Conservation (phyloP, 2,329 filamentous ascomycete species). For the Fusarium begoniae region DNA sequence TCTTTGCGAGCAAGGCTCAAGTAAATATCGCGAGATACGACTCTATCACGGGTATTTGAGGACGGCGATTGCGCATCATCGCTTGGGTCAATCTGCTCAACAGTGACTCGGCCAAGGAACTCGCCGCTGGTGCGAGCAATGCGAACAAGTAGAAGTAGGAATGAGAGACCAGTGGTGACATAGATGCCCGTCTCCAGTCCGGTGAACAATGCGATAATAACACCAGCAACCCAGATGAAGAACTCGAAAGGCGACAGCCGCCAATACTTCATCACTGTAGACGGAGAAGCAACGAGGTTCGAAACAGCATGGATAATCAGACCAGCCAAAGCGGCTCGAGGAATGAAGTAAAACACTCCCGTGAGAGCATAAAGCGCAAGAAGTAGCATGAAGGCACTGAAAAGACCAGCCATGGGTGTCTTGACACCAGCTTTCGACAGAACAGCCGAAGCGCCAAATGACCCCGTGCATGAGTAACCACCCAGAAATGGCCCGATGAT, state of each 20-base stretch:
- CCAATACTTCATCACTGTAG: constrained; percentile 82
- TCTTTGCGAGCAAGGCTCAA: constrained; percentile 54
- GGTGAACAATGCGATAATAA: constrained; percentile 64
- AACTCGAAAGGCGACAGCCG: constrained; percentile 77
- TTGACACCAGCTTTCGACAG: constrained; percentile 85
- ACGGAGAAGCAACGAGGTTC: constrained; percentile 78
- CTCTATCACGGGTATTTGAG: not conserved
- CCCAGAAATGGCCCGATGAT: constrained; percentile 80
- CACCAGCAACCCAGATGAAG: constrained; percentile 78
- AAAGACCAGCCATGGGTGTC: constrained; percentile 80
- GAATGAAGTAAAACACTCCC: constrained; percentile 84
- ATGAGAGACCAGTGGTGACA: constrained; percentile 55
- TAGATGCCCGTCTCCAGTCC: constrained; percentile 63
- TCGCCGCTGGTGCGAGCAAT: constrained; percentile 57
- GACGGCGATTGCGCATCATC: not conserved
- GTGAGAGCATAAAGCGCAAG: constrained; percentile 82
- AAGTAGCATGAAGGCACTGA: constrained; percentile 79
- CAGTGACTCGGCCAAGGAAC: constrained; percentile 54
- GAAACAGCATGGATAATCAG: constrained; percentile 87
- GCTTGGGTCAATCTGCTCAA: constrained; percentile 21
- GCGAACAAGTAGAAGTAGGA: constrained; percentile 55
- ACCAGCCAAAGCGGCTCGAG: constrained; percentile 73
- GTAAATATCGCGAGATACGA: constrained; percentile 48
- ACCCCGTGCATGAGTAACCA: constrained; percentile 56
- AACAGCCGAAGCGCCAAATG: constrained; percentile 76